Base-by-base conservation (phyloP, 129 eudicot species). In the Centella asiatica region DNA sequence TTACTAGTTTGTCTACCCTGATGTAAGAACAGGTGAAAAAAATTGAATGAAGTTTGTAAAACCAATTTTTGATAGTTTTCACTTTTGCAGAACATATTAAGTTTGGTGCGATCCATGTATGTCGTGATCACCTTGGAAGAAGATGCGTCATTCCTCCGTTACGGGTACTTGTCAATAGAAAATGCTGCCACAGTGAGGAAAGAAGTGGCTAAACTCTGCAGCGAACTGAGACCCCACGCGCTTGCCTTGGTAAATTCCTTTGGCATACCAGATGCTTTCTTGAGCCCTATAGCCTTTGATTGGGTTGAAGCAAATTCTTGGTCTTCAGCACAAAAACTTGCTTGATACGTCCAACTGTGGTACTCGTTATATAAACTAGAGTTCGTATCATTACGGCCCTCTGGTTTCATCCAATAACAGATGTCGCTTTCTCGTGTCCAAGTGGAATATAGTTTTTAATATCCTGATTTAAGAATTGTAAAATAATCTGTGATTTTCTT, bases 191-290 rank as follows among this genome's bases (percentile, higher is more conserved):
- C 60, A 0, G 95, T 93, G 72, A 78, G 99, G 75, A 77, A 82
- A 76, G 96, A 87, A 76, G 87, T 87, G 47, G 71, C 67, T 20
- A 77, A 77, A 46, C 82, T 93, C 1, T 93, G 96, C 87, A 62
- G 80, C 34, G 95, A 88, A 68, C 73, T 88, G 34, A 81, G 99
- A 59, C 96, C 96, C 34, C 86, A 93, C 65, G 96, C 99, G 55
- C 88, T 93, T 46, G 65, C 84, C 18, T 71, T 93, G 71, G 99
- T 93, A 45, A 76, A 69, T 37, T 87, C 95, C 10, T 81, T 93
- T 23, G 99, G 99, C 60, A 85, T 93, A 44, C 99, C 96, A 1
- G 99, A 93, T 83, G 89, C 95, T 66, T 88, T 85, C 65, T 74
- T 93, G 76, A 78, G 81, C 56, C 99, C 96, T 4, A 82, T 93